Conservation (phyloP, 108 stramenopile genomes). For the Thalassiosira profunda region DNA sequence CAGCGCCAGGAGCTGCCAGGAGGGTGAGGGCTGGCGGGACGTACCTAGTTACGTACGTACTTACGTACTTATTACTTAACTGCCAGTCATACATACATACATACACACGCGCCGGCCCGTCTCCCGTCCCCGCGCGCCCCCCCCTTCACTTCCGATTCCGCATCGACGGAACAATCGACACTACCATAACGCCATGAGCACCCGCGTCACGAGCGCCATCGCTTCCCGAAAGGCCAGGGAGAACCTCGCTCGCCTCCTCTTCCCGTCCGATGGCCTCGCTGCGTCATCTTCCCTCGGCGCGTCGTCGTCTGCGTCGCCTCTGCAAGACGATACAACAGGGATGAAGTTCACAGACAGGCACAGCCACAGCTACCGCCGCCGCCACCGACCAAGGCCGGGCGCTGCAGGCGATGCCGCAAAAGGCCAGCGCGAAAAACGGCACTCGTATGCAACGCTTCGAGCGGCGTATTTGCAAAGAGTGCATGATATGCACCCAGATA, state of each 20-base stretch:
- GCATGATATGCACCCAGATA: constrained; percentile 83
- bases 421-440: not conserved
- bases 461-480: constrained; percentile 60
- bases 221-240: constrained; percentile 25
- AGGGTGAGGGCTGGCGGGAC: no score
- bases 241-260: constrained; percentile 41
- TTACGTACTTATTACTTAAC: no score
- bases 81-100: no score
- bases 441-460: constrained; percentile 61
- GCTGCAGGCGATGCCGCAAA: no score
- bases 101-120: no score
- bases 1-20: no score
- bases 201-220: constrained; percentile 34
- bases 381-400: no score
- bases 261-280: not conserved
- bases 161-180: no score
- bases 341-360: not conserved
- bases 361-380: not conserved
- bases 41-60: no score
- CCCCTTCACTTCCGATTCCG: no score
- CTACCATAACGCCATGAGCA: constrained; percentile 27
- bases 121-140: no score
- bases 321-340: not conserved
- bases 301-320: not conserved
- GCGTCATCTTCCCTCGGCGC: not conserved